These are phyloP conservation scores for Stropharia rugosoannulata DNA, from an alignment of 768 basidiomycete species.

Conservation along the genomic window DNA sequence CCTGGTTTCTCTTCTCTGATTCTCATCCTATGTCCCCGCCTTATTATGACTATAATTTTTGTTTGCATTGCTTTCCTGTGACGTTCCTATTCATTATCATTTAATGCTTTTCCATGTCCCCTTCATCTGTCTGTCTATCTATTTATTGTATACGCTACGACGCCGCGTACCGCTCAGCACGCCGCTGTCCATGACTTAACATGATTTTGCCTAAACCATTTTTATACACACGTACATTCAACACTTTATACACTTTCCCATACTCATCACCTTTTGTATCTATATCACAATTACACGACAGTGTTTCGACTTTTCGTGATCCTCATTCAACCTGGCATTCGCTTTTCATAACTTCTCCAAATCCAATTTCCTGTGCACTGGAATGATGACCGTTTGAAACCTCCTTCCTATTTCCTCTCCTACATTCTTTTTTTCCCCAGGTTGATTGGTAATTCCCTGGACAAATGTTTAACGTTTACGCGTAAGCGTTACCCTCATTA, in stretches of 20 bases:
- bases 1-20: not conserved
- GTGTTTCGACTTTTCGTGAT: not conserved
- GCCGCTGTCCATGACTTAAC: too few species aligned
- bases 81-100: not conserved
- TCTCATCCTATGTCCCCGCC: not conserved
- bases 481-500: too few species aligned
- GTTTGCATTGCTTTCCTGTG: not conserved
- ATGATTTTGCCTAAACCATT: not conserved
- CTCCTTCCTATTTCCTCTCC: not conserved
- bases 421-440: not conserved
- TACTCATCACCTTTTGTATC: not conserved
- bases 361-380: not conserved
- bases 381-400: not conserved
- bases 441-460: constrained; percentile 4
- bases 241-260: too few species aligned
- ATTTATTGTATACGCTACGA: not conserved
- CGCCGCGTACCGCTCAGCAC: too few species aligned
- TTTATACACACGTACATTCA: not conserved
- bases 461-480: not conserved
- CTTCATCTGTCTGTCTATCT: not conserved
- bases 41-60: not conserved
- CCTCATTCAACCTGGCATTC: not conserved
- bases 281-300: not conserved
- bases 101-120: not conserved
- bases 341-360: not conserved